Conservation (phyloP, 345 rosid genomes). For the Punica granatum region DNA sequence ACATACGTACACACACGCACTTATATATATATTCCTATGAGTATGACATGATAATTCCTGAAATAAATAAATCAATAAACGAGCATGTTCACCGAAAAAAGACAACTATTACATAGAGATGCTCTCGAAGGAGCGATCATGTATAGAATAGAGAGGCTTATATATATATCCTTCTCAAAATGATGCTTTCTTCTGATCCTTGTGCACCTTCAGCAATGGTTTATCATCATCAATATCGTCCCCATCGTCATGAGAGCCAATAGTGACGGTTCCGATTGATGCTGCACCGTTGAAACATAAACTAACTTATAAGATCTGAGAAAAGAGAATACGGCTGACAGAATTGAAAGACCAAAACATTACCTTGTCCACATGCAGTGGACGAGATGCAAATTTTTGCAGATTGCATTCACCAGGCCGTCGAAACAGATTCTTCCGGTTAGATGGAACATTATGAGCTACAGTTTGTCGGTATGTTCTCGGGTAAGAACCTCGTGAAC, state of each 20-base stretch:
- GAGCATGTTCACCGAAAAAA: too few relatives aligned
- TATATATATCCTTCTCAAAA: too few relatives aligned
- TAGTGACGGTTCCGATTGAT: constrained; percentile 58
- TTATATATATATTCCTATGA: too few relatives aligned
- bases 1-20: too few relatives aligned
- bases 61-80: too few relatives aligned
- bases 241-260: constrained; percentile 48
- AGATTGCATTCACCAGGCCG: constrained; percentile 46
- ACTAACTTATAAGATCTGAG: not conserved
- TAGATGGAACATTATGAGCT: constrained; percentile 32
- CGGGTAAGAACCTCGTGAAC: constrained; percentile 76
- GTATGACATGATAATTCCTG: too few relatives aligned
- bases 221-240: constrained; percentile 38
- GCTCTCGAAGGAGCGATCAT: too few relatives aligned
- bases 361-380: constrained; percentile 63
- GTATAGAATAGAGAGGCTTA: not conserved
- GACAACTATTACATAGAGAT: too few relatives aligned
- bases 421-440: constrained; percentile 47
- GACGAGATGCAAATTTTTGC: constrained; percentile 42
- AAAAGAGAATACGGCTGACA: not conserved
- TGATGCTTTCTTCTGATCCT: constrained; percentile 63
- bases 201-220: constrained; percentile 43
- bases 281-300: constrained; percentile 35
- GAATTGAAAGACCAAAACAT: not conserved
- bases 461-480: constrained; percentile 44